Evolutionary conservation across 257 asterid species (phyloP).

Genomic region (Przewalskia tangutica): DNA sequence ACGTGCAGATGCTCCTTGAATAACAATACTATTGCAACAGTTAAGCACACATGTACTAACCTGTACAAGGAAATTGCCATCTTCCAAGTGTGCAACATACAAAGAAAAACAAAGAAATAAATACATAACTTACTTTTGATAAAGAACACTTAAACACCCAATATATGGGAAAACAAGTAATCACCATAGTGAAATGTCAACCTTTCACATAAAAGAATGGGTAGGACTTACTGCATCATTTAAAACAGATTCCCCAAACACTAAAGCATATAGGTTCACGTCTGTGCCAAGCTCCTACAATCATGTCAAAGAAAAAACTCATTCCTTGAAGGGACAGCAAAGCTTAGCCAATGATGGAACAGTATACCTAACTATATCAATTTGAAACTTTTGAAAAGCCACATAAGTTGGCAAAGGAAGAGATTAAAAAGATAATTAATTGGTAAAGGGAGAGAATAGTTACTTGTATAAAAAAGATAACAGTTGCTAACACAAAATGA

Average conservation of each 20-base stretch:
- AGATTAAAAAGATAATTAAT: neutral
- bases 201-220: constrained; percentile 4
- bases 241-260: constrained; percentile 96
- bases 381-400: neutral
- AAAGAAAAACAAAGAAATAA: constrained; percentile 21
- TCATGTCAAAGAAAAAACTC: neutral
- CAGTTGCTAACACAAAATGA: neutral
- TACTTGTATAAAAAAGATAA: neutral
- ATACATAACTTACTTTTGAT: neutral
- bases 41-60: constrained; percentile 32
- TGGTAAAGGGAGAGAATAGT: neutral
- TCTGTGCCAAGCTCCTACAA: constrained; percentile 93
- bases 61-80: constrained; percentile 98
- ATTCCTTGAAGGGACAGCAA: neutral
- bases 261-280: constrained; percentile 88
- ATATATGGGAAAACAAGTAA: neutral
- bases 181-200: constrained; percentile 6
- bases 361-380: neutral
- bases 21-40: neutral
- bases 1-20: neutral
- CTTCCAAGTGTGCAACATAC: constrained; percentile 45
- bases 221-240: constrained; percentile 85
- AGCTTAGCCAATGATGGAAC: neutral
- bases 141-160: constrained; percentile 2
- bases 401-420: neutral